Conservation (phyloP, 805 yeast genomes). For the Zygotorulaspora florentina region DNA sequence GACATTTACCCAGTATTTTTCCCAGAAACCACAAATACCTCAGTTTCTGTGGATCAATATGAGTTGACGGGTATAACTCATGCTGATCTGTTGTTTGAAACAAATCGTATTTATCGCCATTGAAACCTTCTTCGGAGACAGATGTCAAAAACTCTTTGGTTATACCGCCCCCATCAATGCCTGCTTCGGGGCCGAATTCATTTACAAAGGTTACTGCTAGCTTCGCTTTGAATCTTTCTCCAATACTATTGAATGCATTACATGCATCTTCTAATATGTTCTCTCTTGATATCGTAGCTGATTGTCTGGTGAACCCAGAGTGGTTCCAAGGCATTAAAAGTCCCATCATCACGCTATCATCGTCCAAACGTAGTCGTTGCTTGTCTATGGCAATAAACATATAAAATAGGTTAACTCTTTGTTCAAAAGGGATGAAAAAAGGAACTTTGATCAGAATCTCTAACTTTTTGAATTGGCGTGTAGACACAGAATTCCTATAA, state of each 20-base stretch:
- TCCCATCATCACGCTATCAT: conserved; percentile 18
- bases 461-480: conserved; percentile 34
- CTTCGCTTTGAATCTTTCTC: conserved; percentile 52
- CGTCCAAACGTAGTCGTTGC: conserved; percentile 25
- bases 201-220: conserved; percentile 65
- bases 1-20: conserved; percentile 78
- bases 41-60: conserved; percentile 28
- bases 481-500: conserved; percentile 19
- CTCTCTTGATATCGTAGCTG: conserved; percentile 64
- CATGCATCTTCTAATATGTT: conserved; percentile 72
- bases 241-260: conserved; percentile 49
- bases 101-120: conserved; percentile 32
- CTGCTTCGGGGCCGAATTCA: conserved; percentile 76
- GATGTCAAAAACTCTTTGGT: conserved; percentile 85
- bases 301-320: conserved; percentile 19
- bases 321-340: conserved; percentile 17
- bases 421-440: conserved; percentile 71
- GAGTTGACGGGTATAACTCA: conserved; percentile 59
- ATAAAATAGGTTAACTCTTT: conserved; percentile 71
- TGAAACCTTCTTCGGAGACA: conserved; percentile 65
- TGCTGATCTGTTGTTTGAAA: conserved; percentile 48
- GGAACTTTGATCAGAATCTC: conserved; percentile 64
- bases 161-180: conserved; percentile 96
- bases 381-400: conserved; percentile 54
- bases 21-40: conserved; percentile 62